These are phyloP conservation scores for Phlebopus sp. DNA, from an alignment of 1,284 basidiomycete species.

Conservation along the genomic window DNA sequence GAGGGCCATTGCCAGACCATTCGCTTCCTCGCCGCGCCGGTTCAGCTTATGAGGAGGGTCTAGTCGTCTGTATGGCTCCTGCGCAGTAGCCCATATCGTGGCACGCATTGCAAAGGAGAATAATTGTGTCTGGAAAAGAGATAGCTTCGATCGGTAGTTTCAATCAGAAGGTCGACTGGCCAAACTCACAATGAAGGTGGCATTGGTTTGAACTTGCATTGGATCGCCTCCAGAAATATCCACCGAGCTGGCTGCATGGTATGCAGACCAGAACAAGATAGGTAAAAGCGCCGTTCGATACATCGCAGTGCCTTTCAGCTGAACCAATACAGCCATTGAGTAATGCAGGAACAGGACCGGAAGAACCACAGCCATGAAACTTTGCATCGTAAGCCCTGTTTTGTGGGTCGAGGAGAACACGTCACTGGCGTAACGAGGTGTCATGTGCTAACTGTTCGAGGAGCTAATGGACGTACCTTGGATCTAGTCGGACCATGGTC, in stretches of 20 bases:
- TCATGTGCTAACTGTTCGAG: too few species aligned
- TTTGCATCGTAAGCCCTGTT: conserved; percentile 5
- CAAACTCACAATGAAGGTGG: conserved; percentile 18
- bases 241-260: conserved; percentile 19
- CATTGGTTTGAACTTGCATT: conserved; percentile 12
- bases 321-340: conserved; percentile 27
- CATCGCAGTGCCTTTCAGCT: conserved; percentile 17
- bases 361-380: conserved; percentile 18
- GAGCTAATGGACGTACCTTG: too few species aligned
- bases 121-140: conserved; percentile 17
- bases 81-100: conserved; percentile 18
- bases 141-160: not conserved
- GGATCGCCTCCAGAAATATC: conserved; percentile 20
- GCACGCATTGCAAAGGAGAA: conserved; percentile 14
- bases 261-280: conserved; percentile 14
- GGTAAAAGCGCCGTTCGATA: conserved; percentile 25
- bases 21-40: not conserved
- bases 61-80: conserved; percentile 5
- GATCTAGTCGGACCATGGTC: too few species aligned
- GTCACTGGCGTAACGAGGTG: not conserved
- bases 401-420: conserved; percentile 10
- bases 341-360: conserved; percentile 23
- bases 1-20: conserved; percentile 9
- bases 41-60: not conserved
- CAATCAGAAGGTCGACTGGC: not conserved